Evolutionary conservation across 2,329 filamentous ascomycete species (phyloP), one percentile per base, ranked within the genome.

Genomic region (Hypoxylon sp.): DNA sequence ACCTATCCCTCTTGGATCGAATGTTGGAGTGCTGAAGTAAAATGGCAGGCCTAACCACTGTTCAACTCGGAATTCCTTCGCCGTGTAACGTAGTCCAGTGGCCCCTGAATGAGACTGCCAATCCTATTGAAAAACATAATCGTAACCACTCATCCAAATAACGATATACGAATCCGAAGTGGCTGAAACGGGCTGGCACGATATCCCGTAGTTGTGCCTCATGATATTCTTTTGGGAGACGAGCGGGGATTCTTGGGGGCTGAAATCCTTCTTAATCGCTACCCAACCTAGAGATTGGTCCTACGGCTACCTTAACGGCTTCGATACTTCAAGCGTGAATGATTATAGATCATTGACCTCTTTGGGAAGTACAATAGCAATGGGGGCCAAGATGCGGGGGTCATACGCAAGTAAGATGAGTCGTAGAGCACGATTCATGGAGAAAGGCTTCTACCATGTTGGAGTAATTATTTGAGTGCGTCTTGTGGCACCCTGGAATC

Each of bases 171-270:
- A 45, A 38, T 45, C 45, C 21, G 26, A 46, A 38, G 41, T 36
- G 51, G 43, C 32, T 35, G 38, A 47, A 31, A 31, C 36, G 44
- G 51, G 30, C 32, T n/a, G 21, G 16, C 26, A 11, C 38, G 50
- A 42, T 35, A 40, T 29, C 37, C 49, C 41, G 27, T 54, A 38
- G 17, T 23, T 20, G 43, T 35, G 44, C 34, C 47, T 43, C 47
- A 57, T 63, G 51, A 48, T 56, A 48, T 57, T 52, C 41, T 45
- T 36, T 54, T 47, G 58, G 30, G 42, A 23, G 25, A 32, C 45
- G 56, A 54, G 61, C 63, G 54, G 61, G 62, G 60, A 27, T 58
- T 43, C 46, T 51, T 64, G 63, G 63, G 62, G 62, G 62, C 62
- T n/a, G 50, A 48, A 64, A 64, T 63, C 61, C 62, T 65, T 61